phyloP scores from a whole-genome alignment of 768 basidiomycete species.

The Mycena latifolia region DNA sequence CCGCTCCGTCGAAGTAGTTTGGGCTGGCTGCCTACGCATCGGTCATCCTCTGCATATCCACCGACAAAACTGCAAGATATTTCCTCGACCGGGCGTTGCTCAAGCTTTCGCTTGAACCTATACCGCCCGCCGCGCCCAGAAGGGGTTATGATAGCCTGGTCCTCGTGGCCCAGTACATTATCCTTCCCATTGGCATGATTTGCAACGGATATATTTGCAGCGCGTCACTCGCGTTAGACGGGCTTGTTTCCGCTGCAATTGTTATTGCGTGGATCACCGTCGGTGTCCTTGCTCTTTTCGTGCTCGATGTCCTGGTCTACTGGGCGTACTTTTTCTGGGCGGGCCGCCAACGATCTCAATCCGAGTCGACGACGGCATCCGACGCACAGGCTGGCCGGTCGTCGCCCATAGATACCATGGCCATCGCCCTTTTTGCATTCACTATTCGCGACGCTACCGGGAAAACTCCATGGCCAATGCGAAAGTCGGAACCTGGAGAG shows the following conservation, averaged over 20 bases:
- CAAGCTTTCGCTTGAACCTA: background rate
- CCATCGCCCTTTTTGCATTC: background rate
- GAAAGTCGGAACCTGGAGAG: too few relatives aligned
- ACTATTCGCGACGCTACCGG: background rate
- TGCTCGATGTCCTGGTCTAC: conserved; percentile 3
- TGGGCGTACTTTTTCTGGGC: conserved; percentile 6
- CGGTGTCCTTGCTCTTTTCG: background rate
- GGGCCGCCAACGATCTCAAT: background rate
- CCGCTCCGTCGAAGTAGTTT: background rate
- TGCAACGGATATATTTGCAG: background rate
- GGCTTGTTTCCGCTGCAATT: background rate
- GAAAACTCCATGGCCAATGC: background rate
- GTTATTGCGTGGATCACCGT: background rate
- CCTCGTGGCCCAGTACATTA: background rate
- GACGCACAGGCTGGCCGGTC: background rate
- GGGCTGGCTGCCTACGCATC: background rate
- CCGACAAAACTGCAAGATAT: background rate
- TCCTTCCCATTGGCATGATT: conserved; percentile 5
- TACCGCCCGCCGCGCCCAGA: too few relatives aligned
- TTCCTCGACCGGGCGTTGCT: background rate
- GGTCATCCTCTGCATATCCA: background rate
- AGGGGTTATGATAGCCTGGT: too few relatives aligned
- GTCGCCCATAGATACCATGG: conserved; percentile 1
- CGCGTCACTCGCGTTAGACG: background rate
- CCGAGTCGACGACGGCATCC: background rate